These are phyloP conservation scores for Pseudozyma tsukubaensis DNA, from an alignment of 1,284 basidiomycete species.

Conservation along the genomic window DNA sequence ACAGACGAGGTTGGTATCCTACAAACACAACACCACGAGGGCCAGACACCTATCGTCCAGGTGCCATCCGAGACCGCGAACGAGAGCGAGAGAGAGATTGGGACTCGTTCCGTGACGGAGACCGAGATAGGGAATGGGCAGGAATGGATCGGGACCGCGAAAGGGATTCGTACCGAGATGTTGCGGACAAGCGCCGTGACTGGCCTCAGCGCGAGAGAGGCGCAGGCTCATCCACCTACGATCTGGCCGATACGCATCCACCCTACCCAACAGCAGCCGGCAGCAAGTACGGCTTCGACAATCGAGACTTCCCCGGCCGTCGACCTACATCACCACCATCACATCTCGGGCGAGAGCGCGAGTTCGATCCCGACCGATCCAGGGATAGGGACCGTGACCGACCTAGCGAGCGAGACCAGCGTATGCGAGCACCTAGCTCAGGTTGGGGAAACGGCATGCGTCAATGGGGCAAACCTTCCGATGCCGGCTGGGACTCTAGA, in stretches of 20 bases:
- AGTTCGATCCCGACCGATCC: conserved; percentile 40
- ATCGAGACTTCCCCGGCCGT: conserved; percentile 29
- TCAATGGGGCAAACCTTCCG: conserved; percentile 39
- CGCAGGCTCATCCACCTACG: conserved; percentile 11
- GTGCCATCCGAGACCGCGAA: conserved; percentile 35
- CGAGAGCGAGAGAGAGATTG: conserved; percentile 44
- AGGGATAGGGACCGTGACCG: conserved; percentile 43
- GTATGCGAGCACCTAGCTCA: conserved; percentile 20
- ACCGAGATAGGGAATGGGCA: conserved; percentile 44
- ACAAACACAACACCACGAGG: conserved; percentile 23
- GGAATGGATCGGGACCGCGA: conserved; percentile 39
- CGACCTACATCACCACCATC: conserved; percentile 30
- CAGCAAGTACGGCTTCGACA: conserved; percentile 36
- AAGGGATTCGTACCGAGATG: conserved; percentile 24
- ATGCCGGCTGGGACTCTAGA: conserved; percentile 33
- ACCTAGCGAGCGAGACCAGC: conserved; percentile 25
- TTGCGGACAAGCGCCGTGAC: conserved; percentile 31
- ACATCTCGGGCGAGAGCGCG: conserved; percentile 19
- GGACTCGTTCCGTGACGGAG: conserved; percentile 40
- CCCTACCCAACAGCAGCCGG: conserved; percentile 14
- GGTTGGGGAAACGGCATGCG: conserved; percentile 34
- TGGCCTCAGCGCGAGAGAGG: conserved; percentile 22
- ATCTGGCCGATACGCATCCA: conserved; percentile 14
- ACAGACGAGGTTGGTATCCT: conserved; percentile 31
- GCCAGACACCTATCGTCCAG: conserved; percentile 43